phyloP scores from a whole-genome alignment of 257 asterid species.

The Fraxinus quadrangulata region DNA sequence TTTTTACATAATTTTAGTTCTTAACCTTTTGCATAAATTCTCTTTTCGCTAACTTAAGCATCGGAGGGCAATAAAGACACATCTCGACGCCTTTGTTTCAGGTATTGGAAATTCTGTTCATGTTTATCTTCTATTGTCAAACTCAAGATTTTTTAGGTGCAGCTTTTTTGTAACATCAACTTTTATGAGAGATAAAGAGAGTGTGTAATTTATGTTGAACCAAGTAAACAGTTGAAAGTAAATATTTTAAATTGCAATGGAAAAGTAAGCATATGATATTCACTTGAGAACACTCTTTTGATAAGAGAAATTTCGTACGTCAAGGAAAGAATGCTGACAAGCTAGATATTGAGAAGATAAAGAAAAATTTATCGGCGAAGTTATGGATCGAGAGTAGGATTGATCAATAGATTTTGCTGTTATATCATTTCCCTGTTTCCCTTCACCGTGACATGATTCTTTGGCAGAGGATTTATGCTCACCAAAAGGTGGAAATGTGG shows the following conservation, averaged over 20 bases:
- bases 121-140: too few relatives aligned
- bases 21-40: too few relatives aligned
- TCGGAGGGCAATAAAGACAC: too few relatives aligned
- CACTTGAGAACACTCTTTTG: not conserved
- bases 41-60: too few relatives aligned
- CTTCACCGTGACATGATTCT: conserved; percentile 26
- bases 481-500: conserved; percentile 52
- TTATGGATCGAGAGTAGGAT: conserved; percentile 42
- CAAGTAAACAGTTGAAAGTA: conserved; percentile 13
- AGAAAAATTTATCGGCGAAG: conserved; percentile 71
- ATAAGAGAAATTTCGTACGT: not conserved
- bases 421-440: conserved; percentile 27
- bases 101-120: too few relatives aligned
- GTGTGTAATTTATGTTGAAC: conserved; percentile 13
- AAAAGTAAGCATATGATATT: not conserved
- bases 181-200: conserved; percentile 6
- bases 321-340: not conserved
- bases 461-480: conserved; percentile 33
- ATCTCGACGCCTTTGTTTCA: too few relatives aligned
- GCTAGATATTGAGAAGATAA: not conserved
- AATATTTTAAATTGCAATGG: not conserved
- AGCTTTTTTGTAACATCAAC: not conserved
- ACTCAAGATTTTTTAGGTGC: too few relatives aligned
- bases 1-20: too few relatives aligned
- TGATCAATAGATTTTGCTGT: conserved; percentile 31